Evolutionary conservation across 2,329 filamentous ascomycete species (phyloP).

Genomic region (Fusarium sp.): DNA sequence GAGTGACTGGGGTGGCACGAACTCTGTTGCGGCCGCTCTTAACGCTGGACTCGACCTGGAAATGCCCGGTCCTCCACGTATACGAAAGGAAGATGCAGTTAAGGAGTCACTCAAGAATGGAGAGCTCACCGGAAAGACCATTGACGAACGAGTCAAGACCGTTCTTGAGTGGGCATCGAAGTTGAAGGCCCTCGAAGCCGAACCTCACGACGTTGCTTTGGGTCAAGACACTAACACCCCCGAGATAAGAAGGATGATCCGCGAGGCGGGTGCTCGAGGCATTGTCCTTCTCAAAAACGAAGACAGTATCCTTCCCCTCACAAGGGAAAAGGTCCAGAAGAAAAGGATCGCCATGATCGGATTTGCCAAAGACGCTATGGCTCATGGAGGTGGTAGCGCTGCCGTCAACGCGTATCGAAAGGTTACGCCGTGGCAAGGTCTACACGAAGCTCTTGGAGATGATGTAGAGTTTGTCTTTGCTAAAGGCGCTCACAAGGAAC

Average conservation of each 20-base stretch:
- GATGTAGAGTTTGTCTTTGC: conserved; percentile 41
- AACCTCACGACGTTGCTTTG: conserved; percentile 1
- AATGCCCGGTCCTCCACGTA: conserved; percentile 51
- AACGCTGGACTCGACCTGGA: conserved; percentile 49
- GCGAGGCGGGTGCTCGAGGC: conserved; percentile 55
- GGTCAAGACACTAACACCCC: conserved; percentile 32
- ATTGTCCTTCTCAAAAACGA: conserved; percentile 74
- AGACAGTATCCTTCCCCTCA: conserved; percentile 63
- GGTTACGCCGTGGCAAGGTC: conserved; percentile 48
- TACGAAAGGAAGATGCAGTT: conserved; percentile 40
- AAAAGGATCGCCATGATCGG: conserved; percentile 49
- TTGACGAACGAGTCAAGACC: conserved; percentile 46
- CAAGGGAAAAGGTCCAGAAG: conserved; percentile 26
- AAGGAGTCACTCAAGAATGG: conserved; percentile 41
- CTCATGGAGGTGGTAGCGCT: conserved; percentile 49
- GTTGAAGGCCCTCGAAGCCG: conserved; percentile 35
- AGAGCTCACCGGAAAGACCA: conserved; percentile 34
- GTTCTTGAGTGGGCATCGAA: conserved; percentile 48
- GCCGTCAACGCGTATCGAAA: conserved; percentile 48
- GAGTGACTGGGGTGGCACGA: conserved; percentile 59
- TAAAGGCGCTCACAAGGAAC: conserved; percentile 38
- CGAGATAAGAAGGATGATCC: conserved; percentile 42
- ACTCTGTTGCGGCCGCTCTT: conserved; percentile 50
- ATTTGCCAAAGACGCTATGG: conserved; percentile 47
- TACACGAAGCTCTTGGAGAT: conserved; percentile 38